Base-by-base conservation (phyloP, 139 green algal species). In the Yamagishiella unicocca region DNA sequence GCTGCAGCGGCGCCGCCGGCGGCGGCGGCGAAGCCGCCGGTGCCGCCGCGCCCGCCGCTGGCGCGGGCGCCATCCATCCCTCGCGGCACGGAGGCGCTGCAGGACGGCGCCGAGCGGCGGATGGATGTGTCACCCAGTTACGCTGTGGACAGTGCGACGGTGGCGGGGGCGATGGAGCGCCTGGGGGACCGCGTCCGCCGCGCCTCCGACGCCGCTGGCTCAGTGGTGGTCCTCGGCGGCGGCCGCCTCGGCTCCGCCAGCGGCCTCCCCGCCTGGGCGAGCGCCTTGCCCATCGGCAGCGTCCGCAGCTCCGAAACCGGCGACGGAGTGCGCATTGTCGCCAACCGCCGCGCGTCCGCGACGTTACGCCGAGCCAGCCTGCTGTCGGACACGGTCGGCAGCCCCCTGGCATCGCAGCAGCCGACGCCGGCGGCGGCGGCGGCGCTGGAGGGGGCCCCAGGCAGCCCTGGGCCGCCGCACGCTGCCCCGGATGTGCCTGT, bases 301-400 rank as follows among this genome's bases (percentile, higher is more conserved):
- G 42, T 85, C n/a, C 61, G 62, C 12, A 76, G 9, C 27, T 85
- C 79, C 1, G 79, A 75, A 33, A 46, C 40, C 24, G 79, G 79
- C 29, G 79, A 85, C 79, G 79, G 79, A 7, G 40, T 85, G 1
- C 58, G 61, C 0, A 85, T 85, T 9, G 79, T 85, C 40, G 79
- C 55, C 40, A 75, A 73, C 22, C 79, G 61, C 40, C 54, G 54
- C 8, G 21, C 43, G 74, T 29, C 46, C 31, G 24, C 37, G 3
- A 43, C 54, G 50, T 22, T 35, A 25, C 76, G 54, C 24, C 76
- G 76, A 2, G 12, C 17, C 24, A 83, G 76, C 37, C 54, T 72
- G 33, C 50, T 83, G 54, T 71, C 76, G 1, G 76, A 83, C 24
- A 38, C 12, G 35, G 53, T 35, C 33, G 76, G 76, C 25, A 71